Evolutionary conservation across 2,329 filamentous ascomycete genomes (phyloP).

Genomic region (Trichoderma arundinaceum): DNA sequence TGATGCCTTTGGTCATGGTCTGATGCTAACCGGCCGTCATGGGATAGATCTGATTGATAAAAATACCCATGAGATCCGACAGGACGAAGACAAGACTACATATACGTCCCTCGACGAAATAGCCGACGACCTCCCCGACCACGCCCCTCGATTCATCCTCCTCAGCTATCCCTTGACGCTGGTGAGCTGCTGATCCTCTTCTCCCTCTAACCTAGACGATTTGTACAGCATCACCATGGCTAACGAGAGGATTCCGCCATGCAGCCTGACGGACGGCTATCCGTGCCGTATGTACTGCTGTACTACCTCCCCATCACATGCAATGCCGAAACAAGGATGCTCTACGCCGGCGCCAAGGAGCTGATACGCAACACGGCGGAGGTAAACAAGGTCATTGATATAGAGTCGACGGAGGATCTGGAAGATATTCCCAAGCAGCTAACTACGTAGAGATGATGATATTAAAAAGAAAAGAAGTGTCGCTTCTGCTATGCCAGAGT

Average conservation of each 20-base stretch:
- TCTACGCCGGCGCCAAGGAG: slow-evolving; percentile 95
- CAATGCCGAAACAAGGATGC: slow-evolving; percentile 85
- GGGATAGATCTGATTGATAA: slow-evolving; percentile 83
- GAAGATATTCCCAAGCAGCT: slow-evolving; percentile 77
- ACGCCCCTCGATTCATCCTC: slow-evolving; percentile 86
- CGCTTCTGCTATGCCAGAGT: slow-evolving; percentile 21
- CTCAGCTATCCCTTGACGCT: slow-evolving; percentile 89
- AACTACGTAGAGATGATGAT: slow-evolving; percentile 40
- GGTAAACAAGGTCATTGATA: slow-evolving; percentile 85
- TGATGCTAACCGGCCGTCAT: background rate
- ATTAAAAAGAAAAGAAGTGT: slow-evolving; percentile 4
- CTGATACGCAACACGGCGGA: slow-evolving; percentile 92
- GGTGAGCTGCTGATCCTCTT: slow-evolving; percentile 56
- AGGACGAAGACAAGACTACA: slow-evolving; percentile 75
- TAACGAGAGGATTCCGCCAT: background rate
- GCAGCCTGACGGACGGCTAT: slow-evolving; percentile 79
- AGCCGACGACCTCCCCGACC: slow-evolving; percentile 87
- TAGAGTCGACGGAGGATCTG: slow-evolving; percentile 79
- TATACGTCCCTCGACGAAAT: slow-evolving; percentile 84
- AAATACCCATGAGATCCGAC: slow-evolving; percentile 85
- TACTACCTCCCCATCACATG: slow-evolving; percentile 95
- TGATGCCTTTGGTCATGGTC: background rate
- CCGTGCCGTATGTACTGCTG: slow-evolving; percentile 91
- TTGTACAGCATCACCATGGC: background rate
- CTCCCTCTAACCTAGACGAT: background rate